These are phyloP conservation scores for Trametes meyenii DNA, from an alignment of 768 basidiomycete species.

Conservation along the genomic window DNA sequence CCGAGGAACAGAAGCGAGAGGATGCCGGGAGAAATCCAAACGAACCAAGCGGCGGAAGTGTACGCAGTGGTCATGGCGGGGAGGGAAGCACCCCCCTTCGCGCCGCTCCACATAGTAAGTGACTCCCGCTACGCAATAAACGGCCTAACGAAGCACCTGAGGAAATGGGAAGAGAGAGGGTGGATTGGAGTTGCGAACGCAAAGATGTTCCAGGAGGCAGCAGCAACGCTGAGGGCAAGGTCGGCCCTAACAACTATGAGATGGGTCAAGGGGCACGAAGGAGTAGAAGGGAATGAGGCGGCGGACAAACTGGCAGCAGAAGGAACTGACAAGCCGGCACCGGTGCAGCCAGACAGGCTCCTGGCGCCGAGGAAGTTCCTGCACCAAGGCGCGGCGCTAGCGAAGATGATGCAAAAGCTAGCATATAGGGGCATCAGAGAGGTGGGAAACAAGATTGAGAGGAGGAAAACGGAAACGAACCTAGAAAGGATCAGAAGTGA, in stretches of 20 bases:
- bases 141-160: conserved; percentile 26
- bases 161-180: conserved; percentile 8
- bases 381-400: not conserved
- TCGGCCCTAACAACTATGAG: not conserved
- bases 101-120: conserved; percentile 20
- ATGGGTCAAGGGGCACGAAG: not conserved
- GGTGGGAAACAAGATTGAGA: not conserved
- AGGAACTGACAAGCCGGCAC: not conserved
- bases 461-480: not conserved
- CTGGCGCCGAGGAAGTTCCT: not conserved
- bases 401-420: not conserved
- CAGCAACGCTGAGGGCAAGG: too few relatives aligned
- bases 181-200: too few relatives aligned
- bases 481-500: not conserved
- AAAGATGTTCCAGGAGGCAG: too few relatives aligned
- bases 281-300: not conserved
- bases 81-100: not conserved
- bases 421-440: not conserved
- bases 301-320: not conserved
- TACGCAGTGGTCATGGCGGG: conserved; percentile 18
- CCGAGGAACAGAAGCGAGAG: not conserved
- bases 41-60: conserved; percentile 19
- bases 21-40: not conserved
- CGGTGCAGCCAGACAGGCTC: not conserved
- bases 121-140: conserved; percentile 16